Percentiles rank a stretch among this genome's conserved stretches.
These are phyloP conservation scores for Cenchrus fungigraminus DNA, from an alignment of 176 grass and related monocot species.

Conservation along the genomic window DNA sequence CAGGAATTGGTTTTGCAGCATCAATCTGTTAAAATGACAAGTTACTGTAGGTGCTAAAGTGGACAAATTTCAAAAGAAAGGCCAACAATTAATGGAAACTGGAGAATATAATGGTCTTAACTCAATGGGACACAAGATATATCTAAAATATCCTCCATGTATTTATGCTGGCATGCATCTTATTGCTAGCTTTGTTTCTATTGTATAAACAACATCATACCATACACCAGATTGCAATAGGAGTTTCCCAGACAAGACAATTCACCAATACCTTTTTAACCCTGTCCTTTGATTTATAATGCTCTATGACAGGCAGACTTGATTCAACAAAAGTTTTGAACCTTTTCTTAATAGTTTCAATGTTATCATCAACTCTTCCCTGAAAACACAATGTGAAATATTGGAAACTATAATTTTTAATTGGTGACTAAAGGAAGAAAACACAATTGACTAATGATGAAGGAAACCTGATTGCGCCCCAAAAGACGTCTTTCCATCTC, in stretches of 20 bases:
- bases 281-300: slow-evolving; percentile 66
- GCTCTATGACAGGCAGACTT: slow-evolving; percentile 90
- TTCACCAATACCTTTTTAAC: slow-evolving; percentile 70
- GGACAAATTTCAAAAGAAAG: slow-evolving; percentile 22
- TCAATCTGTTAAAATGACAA: slow-evolving; percentile 55
- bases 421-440: not conserved
- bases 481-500: slow-evolving; percentile 92
- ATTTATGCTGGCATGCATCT: not conserved
- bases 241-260: not conserved
- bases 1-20: slow-evolving; percentile 83
- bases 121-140: not conserved
- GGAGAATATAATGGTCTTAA: not conserved
- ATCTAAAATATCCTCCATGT: slow-evolving; percentile 1
- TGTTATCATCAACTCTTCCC: slow-evolving; percentile 99
- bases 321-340: slow-evolving; percentile 92
- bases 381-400: slow-evolving; percentile 46
- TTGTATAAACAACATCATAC: not conserved
- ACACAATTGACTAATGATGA: not conserved
- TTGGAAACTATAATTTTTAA: slow-evolving; percentile 14
- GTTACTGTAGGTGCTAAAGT: slow-evolving; percentile 27
- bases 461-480: slow-evolving; percentile 81
- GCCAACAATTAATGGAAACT: not conserved
- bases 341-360: slow-evolving; percentile 94
- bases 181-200: slow-evolving; percentile 4
- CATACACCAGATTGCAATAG: not conserved